A percentile compares a stretch with the other conserved stretches of the same genome.
phyloP scores from a whole-genome alignment of 2,329 filamentous ascomycete species.

The Ophiocordyceps sinensis region DNA sequence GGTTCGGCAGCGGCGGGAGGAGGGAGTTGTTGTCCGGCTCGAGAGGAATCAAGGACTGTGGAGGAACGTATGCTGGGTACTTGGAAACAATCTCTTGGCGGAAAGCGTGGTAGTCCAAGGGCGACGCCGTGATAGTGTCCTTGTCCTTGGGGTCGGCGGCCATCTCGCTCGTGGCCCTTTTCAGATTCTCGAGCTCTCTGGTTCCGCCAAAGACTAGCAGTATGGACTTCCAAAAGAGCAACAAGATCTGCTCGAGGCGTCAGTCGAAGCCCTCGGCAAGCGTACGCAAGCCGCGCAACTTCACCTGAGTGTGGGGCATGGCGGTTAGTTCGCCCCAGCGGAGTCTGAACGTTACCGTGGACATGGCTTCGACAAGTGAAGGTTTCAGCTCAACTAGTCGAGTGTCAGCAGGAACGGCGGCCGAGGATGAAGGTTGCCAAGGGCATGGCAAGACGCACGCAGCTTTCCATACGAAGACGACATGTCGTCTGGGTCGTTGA shows the following conservation, averaged over 20 bases:
- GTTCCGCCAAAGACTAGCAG: conserved; percentile 75
- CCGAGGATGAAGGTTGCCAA: background rate
- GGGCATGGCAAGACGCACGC: conserved; percentile 22
- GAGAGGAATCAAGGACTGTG: conserved; percentile 65
- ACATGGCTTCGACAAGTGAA: conserved; percentile 55
- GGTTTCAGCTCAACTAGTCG: conserved; percentile 44
- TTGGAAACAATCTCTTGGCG: conserved; percentile 95
- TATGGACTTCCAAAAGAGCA: conserved; percentile 86
- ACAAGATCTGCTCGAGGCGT: conserved; percentile 40
- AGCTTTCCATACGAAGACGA: conserved; percentile 32
- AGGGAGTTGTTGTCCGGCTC: conserved; percentile 87
- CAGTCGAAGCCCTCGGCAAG: background rate
- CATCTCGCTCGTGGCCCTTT: conserved; percentile 53
- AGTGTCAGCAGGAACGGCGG: background rate
- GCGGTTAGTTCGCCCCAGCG: conserved; percentile 57
- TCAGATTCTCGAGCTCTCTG: conserved; percentile 57
- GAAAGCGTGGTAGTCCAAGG: conserved; percentile 90
- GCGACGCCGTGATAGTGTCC: conserved; percentile 80
- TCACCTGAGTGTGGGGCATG: conserved; percentile 49
- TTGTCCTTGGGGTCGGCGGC: conserved; percentile 46
- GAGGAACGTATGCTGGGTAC: conserved; percentile 91
- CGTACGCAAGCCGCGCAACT: background rate
- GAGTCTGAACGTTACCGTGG: conserved; percentile 52
- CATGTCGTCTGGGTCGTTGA: conserved; percentile 37
- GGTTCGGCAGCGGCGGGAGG: conserved; percentile 68